Base-by-base conservation (phyloP, 495 filamentous ascomycete genomes). In the Podospora tetraspora region DNA sequence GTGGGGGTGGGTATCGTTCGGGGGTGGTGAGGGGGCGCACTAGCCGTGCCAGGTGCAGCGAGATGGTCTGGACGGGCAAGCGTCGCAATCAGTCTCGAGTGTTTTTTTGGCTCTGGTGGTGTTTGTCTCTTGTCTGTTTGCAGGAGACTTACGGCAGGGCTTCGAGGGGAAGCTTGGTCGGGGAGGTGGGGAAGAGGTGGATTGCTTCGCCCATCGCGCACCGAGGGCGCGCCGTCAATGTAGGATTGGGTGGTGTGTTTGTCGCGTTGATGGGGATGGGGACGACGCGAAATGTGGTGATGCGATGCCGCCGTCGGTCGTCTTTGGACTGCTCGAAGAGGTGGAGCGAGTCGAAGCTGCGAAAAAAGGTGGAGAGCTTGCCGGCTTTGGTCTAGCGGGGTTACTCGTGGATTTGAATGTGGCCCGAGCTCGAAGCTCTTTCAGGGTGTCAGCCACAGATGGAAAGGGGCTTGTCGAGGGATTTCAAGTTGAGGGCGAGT, bases 151-250 rank as follows among this genome's bases (percentile, higher is more conserved):
- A 77, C 75, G 24, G 32, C 16, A 24, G 61, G 71, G 66, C 75
- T 74, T 64, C 70, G 71, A 25, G 43, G 16, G 59, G 64, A 73
- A 73, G 69, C 67, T 69, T 63, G 32, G 64, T 67, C 9, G 67
- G 57, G 62, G 60, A 56, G 70, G 59, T 37, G 58, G 37, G 59
- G 32, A 67, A 1, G 29, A 63, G 66, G 67, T 22, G 6, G 32
- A 25, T 63, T 70, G 65, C 71, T 59, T 66, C 66, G 69, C 75
- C 75, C 75, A 77, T 77, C 71, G 72, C 75, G 72, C 75, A 75
- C 62, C 19, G 34, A 71, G 70, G 72, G 74, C 75, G 74, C 61
- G 59, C n/a, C 23, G 59, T 21, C 34, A 32, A 21, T 62, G 13
- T 16, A 24, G 32, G 11, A 57, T 63, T 21, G 62, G 43, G 43